These are phyloP conservation scores for Colletotrichum theobromicola DNA, from an alignment of 2,329 filamentous ascomycete genomes.

Conservation along the genomic window DNA sequence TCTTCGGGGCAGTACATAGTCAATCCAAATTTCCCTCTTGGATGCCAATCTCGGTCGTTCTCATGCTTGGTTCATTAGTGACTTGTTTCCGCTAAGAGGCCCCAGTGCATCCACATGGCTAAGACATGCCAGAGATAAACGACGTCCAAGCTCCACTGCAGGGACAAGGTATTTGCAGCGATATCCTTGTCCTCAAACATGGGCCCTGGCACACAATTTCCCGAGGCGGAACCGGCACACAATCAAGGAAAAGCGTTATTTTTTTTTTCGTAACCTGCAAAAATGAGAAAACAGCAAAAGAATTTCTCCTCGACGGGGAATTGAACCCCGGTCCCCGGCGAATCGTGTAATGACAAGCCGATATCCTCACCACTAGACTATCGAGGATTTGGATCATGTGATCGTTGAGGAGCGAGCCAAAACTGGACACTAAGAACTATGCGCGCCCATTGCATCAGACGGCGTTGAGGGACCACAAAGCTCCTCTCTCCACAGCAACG, in stretches of 20 bases:
- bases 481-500: fast-evolving
- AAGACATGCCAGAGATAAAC: background rate
- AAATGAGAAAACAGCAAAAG: background rate
- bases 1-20: background rate
- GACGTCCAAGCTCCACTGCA: background rate
- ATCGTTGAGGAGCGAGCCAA: fast-evolving
- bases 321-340: conserved; percentile 22
- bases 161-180: background rate
- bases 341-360: conserved; percentile 5
- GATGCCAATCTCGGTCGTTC: background rate
- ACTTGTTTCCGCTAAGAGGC: background rate
- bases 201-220: background rate
- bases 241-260: background rate
- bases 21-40: background rate
- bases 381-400: background rate
- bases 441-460: fast-evolving
- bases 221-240: background rate
- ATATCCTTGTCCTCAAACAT: background rate
- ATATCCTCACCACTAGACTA: conserved; percentile 22
- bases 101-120: background rate
- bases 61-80: background rate
- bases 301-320: conserved; percentile 13
- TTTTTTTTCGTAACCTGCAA: background rate
- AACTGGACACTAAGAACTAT: fast-evolving
- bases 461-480: background rate